phyloP scores from a whole-genome alignment of 2,329 filamentous ascomycete species.

The Furcasterigmium sp. region DNA sequence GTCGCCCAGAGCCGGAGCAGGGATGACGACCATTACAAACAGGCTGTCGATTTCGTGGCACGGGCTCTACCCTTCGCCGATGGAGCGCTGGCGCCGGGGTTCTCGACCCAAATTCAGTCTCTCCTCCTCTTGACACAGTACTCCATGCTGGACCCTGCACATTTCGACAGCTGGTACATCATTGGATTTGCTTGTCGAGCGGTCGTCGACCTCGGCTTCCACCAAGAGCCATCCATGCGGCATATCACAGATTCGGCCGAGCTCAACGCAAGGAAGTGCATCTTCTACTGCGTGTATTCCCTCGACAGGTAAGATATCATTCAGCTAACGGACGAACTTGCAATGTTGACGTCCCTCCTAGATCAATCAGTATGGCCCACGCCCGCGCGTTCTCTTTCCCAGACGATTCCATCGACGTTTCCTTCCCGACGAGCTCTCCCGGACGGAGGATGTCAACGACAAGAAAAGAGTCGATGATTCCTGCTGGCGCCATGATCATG shows the following conservation, averaged over 20 bases:
- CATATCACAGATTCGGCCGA: constrained; percentile 61
- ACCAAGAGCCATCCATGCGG: constrained; percentile 79
- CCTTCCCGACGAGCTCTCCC: constrained; percentile 56
- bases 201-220: constrained; percentile 83
- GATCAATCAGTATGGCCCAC: constrained; percentile 83
- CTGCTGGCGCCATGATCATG: constrained; percentile 30
- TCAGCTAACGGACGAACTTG: neutral
- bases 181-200: constrained; percentile 86
- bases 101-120: constrained; percentile 80
- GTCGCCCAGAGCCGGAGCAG: constrained; percentile 66
- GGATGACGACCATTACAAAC: constrained; percentile 57
- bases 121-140: constrained; percentile 83
- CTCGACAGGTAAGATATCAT: constrained; percentile 64
- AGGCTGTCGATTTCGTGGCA: constrained; percentile 51
- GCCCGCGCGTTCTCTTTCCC: constrained; percentile 89
- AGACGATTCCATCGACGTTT: constrained; percentile 79
- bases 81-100: constrained; percentile 78
- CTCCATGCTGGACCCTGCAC: constrained; percentile 80
- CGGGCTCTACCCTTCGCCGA: constrained; percentile 74
- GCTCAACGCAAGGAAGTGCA: constrained; percentile 72
- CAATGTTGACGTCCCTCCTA: too few relatives aligned
- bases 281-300: constrained; percentile 88
- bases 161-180: constrained; percentile 92
- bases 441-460: constrained; percentile 19
- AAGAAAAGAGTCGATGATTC: constrained; percentile 27